Base-by-base conservation (phyloP, 371 early-diverging fungal species). In the Apophysomyces elegans region DNA sequence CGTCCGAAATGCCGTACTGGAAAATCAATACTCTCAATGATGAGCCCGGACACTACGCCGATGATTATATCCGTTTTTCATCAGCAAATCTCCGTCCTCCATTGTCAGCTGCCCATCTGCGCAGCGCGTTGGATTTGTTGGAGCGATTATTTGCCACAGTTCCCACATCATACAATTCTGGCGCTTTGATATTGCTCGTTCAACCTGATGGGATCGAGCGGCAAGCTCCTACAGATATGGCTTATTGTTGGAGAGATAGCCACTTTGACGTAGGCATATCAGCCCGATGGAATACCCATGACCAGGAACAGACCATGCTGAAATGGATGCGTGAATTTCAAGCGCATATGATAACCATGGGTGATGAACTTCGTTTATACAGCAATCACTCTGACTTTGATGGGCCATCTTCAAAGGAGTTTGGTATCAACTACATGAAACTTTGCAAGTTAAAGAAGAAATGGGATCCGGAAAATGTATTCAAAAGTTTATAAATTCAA, bases 211-310 rank as follows among this genome's bases (percentile, higher is more conserved):
- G 65, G 32, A 62, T 75, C 7, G 50, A 60, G 61, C 66, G 65
- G 26, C 63, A 59, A n/a, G 32, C 47, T 11, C 46, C 60, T 14
- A 64, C 64, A 21, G 71, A 71, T 39, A 75, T 69, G 69, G 71
- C 75, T 0, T 75, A 69, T 56, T 50, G 66, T 21, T 75, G 75
- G 75, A 43, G 75, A n/a, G 72, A 75, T 43, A 63, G 56, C 26
- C 54, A 66, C 37, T 68, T 75, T 64, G 75, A 75, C 58, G 66
- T 66, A 11, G 75, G 69, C 32, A 47, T 75, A n/a, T 65, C 69
- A 5, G 70, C 67, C 37, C 50, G 45, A 5, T 75, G 72, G 60
- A 44, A 54, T 9, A 64, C 69, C 26, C 62, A 60, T 6, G 63
- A 41, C 3, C 56, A 62, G 5, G 62, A 62, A 35, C 63, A 65